A percentile compares a stretch with the other conserved stretches of the same genome.
phyloP scores from a whole-genome alignment of 2,329 filamentous ascomycete genomes.

The Venturia carpophila region DNA sequence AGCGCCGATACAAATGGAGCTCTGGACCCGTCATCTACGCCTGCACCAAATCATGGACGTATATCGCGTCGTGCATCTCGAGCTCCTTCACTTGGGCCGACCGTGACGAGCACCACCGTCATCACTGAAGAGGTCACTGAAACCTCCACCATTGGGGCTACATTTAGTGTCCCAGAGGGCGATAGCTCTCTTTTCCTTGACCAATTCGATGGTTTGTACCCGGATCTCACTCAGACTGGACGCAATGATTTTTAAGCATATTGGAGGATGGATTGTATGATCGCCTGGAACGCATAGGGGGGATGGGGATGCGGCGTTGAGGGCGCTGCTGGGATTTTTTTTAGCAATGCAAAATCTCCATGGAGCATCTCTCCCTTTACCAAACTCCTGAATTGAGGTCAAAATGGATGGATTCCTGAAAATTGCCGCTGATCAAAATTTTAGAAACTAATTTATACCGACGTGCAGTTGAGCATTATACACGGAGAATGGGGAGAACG shows the following conservation, averaged over 20 bases:
- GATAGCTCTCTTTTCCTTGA: slow-evolving; percentile 15
- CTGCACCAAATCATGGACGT: not conserved
- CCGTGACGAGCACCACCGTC: not conserved
- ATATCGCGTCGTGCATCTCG: slow-evolving; percentile 13
- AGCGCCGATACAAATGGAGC: not conserved
- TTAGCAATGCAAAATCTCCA: not conserved
- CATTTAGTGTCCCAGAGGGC: slow-evolving; percentile 11
- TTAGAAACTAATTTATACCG: too few species aligned
- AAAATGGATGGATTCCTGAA: too few species aligned
- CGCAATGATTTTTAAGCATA: not conserved
- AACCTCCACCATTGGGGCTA: not conserved
- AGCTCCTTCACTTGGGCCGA: slow-evolving; percentile 4
- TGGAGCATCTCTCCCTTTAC: too few species aligned
- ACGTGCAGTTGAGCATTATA: too few species aligned
- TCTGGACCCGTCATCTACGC: slow-evolving; percentile 7
- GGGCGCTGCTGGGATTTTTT: not conserved
- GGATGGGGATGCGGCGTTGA: not conserved
- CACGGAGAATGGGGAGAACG: too few species aligned
- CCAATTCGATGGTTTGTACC: not conserved
- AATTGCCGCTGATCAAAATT: too few species aligned
- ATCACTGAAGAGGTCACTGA: not conserved
- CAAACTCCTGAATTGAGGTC: not conserved
- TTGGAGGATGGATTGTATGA: not conserved
- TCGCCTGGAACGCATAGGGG: not conserved
- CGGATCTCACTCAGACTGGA: slow-evolving; percentile 1